Base-by-base conservation (phyloP, 164 flowering plant species). In the Taxillus chinensis region DNA sequence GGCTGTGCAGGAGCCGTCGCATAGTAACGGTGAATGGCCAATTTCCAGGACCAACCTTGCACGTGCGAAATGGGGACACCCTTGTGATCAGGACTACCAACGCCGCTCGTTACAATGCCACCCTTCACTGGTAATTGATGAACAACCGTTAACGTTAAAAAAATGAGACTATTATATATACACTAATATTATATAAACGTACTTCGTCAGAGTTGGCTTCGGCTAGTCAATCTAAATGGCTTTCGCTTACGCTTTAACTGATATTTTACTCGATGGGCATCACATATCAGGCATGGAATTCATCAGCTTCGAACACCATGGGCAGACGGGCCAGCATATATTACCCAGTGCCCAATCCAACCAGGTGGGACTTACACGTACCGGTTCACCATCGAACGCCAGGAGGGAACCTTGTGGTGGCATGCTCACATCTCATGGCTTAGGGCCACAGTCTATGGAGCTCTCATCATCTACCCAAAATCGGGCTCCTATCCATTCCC, bases 361-460 rank as follows among this genome's bases (percentile, higher is more conserved):
- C 96, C 98, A 7, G 98, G 96, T 40, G 77, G 70, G 41, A 78
- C 75, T 55, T 92, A 92, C 81, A 90, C 92, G 5, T 92, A 92
- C 79, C 61, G 90, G 41, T 90, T 83, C 86, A 90, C 86, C 8
- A 84, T 92, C 38, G 65, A 79, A 45, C 72, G 83, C 55, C 96
- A 92, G 68, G 98, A 92, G 63, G 97, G 98, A 6, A 92, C 97
- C 5, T 61, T 92, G 60, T 92, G 98, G 97, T 92, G 97, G 97
- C 98, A 92, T 62, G 98, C 97, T 62, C 98, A 92, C 57, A 85
- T 86, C 74, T 69, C 74, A 68, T 92, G 96, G 96, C 84, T 90
- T 12, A 76, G 98, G 65, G 96, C 98, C 54, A 90, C 92, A 15
- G 95, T 88, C 38, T 86, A 87, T 73, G 96, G 98, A 58, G 92